Conservation (phyloP, 2,329 filamentous ascomycete genomes). For the Talaromyces verruculosus region DNA sequence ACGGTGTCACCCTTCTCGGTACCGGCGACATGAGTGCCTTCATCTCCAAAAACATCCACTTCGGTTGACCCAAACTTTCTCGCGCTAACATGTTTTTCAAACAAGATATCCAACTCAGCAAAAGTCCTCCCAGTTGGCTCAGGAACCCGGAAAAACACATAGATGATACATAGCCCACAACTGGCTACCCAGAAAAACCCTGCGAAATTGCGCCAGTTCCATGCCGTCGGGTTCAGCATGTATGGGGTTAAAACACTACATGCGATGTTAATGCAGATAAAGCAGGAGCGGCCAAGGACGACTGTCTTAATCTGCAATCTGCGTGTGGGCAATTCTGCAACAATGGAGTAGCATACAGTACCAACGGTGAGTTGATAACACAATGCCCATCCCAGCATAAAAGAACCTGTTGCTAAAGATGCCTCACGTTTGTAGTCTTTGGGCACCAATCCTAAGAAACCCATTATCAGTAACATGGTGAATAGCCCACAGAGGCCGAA, state of each 20-base stretch:
- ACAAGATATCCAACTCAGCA: constrained; percentile 34
- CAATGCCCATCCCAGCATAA: constrained; percentile 80
- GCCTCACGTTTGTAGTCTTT: constrained; percentile 37
- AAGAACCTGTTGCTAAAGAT: constrained; percentile 64
- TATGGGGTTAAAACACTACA: constrained; percentile 81
- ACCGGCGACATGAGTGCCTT: neutral
- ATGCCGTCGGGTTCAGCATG: constrained; percentile 83
- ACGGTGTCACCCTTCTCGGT: neutral
- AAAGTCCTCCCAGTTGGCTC: constrained; percentile 33
- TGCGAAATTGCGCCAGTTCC: constrained; percentile 57
- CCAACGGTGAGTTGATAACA: constrained; percentile 85
- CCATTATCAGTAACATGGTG: constrained; percentile 75
- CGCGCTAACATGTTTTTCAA: constrained; percentile 23
- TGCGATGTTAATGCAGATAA: constrained; percentile 78
- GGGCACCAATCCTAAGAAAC: constrained; percentile 70
- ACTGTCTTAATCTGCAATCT: constrained; percentile 88
- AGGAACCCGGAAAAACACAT: constrained; percentile 29
- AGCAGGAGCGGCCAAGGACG: constrained; percentile 75
- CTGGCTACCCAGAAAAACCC: neutral
- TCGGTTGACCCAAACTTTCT: constrained; percentile 22
- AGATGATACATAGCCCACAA: constrained; percentile 8
- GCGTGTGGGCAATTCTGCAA: constrained; percentile 75
- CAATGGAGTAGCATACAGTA: constrained; percentile 75
- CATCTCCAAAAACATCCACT: neutral
- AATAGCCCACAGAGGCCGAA: constrained; percentile 74